Evolutionary conservation across 495 filamentous ascomycete genomes (phyloP).

Genomic region (Pseudevernia furfuracea): DNA sequence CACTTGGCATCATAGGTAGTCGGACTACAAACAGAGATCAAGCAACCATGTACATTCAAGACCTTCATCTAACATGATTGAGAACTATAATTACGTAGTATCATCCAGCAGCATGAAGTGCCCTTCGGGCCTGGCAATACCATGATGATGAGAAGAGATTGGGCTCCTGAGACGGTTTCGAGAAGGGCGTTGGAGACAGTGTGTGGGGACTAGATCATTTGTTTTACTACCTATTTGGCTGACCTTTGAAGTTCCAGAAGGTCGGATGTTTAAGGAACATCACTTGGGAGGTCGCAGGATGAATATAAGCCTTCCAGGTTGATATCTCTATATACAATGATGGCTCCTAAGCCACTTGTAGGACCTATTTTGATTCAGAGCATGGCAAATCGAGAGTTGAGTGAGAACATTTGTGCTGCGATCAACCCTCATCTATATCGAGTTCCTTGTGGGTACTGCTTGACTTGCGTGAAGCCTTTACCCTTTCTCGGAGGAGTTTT

Average conservation of each 20-base stretch:
- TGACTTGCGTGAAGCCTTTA: conserved; percentile 45
- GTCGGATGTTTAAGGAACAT: not conserved
- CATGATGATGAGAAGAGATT: not conserved
- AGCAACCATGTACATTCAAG: not conserved
- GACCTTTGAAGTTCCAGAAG: not conserved
- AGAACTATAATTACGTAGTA: no score
- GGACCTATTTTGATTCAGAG: not conserved
- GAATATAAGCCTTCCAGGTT: not conserved
- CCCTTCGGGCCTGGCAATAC: not conserved
- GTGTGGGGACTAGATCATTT: not conserved
- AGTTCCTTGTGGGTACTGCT: conserved; percentile 28
- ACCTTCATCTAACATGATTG: no score
- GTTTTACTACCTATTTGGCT: not conserved
- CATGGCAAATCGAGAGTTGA: not conserved
- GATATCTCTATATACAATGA: conserved; percentile 11
- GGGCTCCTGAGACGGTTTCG: not conserved
- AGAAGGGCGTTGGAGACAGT: not conserved
- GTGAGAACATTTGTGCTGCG: not conserved
- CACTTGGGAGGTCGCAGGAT: not conserved
- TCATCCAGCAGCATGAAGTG: not conserved
- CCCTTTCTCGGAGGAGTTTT: conserved; percentile 57
- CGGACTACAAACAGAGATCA: not conserved
- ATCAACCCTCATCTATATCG: not conserved
- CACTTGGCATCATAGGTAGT: conserved; percentile 2
- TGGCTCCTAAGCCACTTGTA: not conserved